A percentile compares a stretch with the other conserved stretches of the same genome.
Conservation (phyloP, 202 grass and related monocot species). For the Setaria italica region DNA sequence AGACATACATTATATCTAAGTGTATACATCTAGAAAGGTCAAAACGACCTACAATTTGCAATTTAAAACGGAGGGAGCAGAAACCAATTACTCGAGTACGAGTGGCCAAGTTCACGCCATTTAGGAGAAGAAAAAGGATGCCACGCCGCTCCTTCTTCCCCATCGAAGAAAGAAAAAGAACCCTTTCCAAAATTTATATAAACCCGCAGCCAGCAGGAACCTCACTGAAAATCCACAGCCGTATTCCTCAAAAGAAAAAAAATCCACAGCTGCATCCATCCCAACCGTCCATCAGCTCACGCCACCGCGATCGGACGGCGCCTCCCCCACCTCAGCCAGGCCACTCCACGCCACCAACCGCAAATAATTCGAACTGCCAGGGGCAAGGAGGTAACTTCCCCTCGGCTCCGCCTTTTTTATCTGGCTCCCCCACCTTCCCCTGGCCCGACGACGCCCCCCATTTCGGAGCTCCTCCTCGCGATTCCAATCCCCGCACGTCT, state of each 20-base stretch:
- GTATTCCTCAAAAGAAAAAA: background rate
- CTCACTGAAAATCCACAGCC: background rate
- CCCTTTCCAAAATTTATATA: background rate
- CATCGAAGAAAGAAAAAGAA: slow-evolving; percentile 40
- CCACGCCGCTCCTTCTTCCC: slow-evolving; percentile 37
- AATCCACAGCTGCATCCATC: background rate
- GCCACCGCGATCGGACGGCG: background rate
- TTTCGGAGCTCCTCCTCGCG: slow-evolving; percentile 57
- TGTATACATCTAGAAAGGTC: no score
- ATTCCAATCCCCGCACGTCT: slow-evolving; percentile 54
- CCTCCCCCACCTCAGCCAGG: background rate
- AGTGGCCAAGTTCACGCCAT: background rate
- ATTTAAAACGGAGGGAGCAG: no score
- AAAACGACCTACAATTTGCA: no score
- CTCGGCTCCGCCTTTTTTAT: slow-evolving; percentile 41
- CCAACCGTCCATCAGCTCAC: slow-evolving; percentile 4
- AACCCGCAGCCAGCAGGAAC: background rate
- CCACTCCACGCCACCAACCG: background rate
- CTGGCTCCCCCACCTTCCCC: slow-evolving; percentile 45
- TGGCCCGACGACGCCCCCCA: slow-evolving; percentile 48
- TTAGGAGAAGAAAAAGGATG: slow-evolving; percentile 19
- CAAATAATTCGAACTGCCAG: background rate
- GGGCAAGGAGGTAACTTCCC: slow-evolving; percentile 45
- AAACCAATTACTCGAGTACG: no score
- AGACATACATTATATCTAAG: no score